phyloP scores from a whole-genome alignment of 169 alveolate genomes.

The Theileria equi region DNA sequence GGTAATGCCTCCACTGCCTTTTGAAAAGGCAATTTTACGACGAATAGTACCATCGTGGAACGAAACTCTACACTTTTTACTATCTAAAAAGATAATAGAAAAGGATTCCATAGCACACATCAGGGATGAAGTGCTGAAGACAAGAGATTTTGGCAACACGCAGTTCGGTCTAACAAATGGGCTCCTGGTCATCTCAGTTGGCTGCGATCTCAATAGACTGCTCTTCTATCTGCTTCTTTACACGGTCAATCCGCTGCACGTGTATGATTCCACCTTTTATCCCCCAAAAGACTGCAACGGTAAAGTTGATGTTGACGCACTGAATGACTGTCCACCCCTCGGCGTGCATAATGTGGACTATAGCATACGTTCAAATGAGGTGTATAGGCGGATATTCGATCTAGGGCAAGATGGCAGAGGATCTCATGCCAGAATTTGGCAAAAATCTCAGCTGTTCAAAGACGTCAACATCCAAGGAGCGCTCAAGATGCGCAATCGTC shows the following conservation, averaged over 20 bases:
- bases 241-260: conserved; percentile 53
- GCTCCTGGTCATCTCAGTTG: conserved; percentile 47
- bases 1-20: conserved; percentile 60
- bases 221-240: conserved; percentile 56
- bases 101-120: no score
- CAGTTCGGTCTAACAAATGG: conserved; percentile 35
- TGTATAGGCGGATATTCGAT: conserved; percentile 31
- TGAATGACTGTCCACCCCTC: conserved; percentile 5
- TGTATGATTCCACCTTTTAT: conserved; percentile 21
- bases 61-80: conserved; percentile 33
- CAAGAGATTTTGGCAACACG: not conserved
- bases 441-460: conserved; percentile 10
- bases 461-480: conserved; percentile 46
- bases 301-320: not conserved
- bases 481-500: conserved; percentile 29
- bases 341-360: conserved; percentile 23
- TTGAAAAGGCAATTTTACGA: conserved; percentile 56
- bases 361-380: conserved; percentile 22
- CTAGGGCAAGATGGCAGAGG: conserved; percentile 7
- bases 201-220: conserved; percentile 40
- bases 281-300: not conserved
- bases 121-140: not conserved
- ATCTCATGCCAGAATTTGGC: not conserved
- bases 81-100: conserved; percentile 12
- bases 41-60: conserved; percentile 61